A percentile compares a stretch with the other conserved stretches of the same genome.
Conservation (phyloP, 805 yeast species). For the Wickerhamomyces sydowiorum region DNA sequence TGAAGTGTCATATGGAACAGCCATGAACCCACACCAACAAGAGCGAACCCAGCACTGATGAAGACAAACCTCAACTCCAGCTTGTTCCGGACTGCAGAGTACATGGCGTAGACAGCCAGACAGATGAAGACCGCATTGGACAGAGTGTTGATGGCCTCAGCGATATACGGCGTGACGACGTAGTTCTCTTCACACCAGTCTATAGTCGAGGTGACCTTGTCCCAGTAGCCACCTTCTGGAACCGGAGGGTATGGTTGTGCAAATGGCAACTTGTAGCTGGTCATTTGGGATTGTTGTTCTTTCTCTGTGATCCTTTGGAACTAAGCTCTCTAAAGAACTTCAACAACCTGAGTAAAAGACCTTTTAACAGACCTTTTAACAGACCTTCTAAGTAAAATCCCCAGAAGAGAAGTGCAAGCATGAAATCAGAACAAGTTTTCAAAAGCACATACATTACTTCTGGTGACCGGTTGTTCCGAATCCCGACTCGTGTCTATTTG, state of each 20-base stretch:
- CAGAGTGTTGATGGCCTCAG: conserved; percentile 83
- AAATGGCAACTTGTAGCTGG: conserved; percentile 31
- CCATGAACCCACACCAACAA: conserved; percentile 94
- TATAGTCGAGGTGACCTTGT: conserved; percentile 83
- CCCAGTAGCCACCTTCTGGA: conserved; percentile 67
- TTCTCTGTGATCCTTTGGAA: no score
- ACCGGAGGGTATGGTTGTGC: conserved; percentile 51
- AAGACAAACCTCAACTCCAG: conserved; percentile 68
- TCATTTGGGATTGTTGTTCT: not conserved
- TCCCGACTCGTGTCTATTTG: no score
- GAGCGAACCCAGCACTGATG: conserved; percentile 71
- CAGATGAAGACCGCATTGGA: conserved; percentile 61
- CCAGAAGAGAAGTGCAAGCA: no score
- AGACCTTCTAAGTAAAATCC: no score
- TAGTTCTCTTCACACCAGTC: conserved; percentile 99
- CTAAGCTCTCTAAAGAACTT: no score
- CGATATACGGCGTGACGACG: conserved; percentile 77
- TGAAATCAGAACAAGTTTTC: no score
- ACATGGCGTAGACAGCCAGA: conserved; percentile 59
- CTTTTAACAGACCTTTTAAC: no score
- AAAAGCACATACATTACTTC: no score
- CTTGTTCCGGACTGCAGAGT: conserved; percentile 50
- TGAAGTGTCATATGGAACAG: conserved; percentile 92
- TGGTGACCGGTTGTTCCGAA: no score
- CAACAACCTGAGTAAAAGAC: no score